These are phyloP conservation scores for Teratosphaeria pseudoeucalypti DNA, from an alignment of 2,329 filamentous ascomycete species.

Conservation along the genomic window DNA sequence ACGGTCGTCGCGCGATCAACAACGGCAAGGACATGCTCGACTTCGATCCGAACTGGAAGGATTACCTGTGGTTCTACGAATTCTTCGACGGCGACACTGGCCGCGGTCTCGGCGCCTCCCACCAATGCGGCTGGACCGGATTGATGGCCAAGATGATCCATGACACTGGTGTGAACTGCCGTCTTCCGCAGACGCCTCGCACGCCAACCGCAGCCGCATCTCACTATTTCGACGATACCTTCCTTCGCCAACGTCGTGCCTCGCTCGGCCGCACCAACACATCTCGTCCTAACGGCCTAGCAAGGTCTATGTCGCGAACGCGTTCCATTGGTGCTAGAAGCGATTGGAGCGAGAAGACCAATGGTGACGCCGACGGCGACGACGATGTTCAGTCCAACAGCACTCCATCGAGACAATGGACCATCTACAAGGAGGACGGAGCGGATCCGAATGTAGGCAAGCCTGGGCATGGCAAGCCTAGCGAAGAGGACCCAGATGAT, in stretches of 20 bases:
- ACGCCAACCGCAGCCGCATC: constrained; percentile 73
- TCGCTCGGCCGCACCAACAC: constrained; percentile 34
- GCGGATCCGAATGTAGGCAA: constrained; percentile 23
- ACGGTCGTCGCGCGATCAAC: constrained; percentile 82
- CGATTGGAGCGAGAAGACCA: constrained; percentile 47
- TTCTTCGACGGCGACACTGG: constrained; percentile 93
- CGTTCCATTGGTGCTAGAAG: constrained; percentile 76
- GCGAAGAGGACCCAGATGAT: constrained; percentile 31
- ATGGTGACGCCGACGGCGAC: constrained; percentile 28
- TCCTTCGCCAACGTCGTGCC: constrained; percentile 46
- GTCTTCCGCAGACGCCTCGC: constrained; percentile 83
- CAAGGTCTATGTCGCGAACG: constrained; percentile 20
- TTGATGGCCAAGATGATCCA: constrained; percentile 95
- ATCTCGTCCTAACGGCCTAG: constrained; percentile 60
- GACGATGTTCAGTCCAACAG: constrained; percentile 13
- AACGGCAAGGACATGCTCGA: constrained; percentile 75
- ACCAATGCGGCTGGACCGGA: constrained; percentile 95
- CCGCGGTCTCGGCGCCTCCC: constrained; percentile 78
- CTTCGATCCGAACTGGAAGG: constrained; percentile 87
- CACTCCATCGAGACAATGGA: constrained; percentile 29
- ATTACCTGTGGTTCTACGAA: constrained; percentile 91
- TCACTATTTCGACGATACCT: constrained; percentile 92
- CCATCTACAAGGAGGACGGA: constrained; percentile 43
- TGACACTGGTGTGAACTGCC: constrained; percentile 84
- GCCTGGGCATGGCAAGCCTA: constrained; percentile 5